Conservation (phyloP, 1,139 yeast genomes). For the Ogataea hybrid region DNA sequence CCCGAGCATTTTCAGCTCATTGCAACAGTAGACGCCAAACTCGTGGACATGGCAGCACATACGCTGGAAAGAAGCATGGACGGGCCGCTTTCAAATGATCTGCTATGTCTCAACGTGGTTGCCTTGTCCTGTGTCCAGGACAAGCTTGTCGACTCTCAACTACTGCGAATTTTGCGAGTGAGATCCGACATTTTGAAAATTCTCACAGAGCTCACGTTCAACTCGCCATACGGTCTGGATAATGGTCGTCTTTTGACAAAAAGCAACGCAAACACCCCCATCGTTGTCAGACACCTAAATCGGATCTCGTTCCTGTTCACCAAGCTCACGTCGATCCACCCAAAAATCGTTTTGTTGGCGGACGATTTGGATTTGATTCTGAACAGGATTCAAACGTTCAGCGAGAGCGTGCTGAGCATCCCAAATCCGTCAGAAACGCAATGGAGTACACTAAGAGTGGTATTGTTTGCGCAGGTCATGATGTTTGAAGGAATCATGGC, state of each 20-base stretch:
- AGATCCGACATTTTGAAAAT: slow-evolving; percentile 19
- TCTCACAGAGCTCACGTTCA: slow-evolving; percentile 26
- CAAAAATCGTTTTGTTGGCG: slow-evolving; percentile 12
- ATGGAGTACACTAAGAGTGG: slow-evolving; percentile 25
- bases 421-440: slow-evolving; percentile 5
- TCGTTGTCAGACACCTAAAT: slow-evolving; percentile 47
- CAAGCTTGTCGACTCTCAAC: slow-evolving; percentile 23
- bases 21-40: slow-evolving; percentile 18
- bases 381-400: slow-evolving; percentile 28
- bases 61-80: slow-evolving; percentile 9
- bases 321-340: slow-evolving; percentile 14
- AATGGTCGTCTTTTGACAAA: slow-evolving; percentile 14
- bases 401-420: slow-evolving; percentile 9
- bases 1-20: slow-evolving; percentile 26
- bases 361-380: slow-evolving; percentile 28
- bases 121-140: slow-evolving; percentile 22
- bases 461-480: slow-evolving; percentile 25
- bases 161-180: slow-evolving; percentile 10
- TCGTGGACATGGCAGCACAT: slow-evolving; percentile 17
- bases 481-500: slow-evolving; percentile 33
- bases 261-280: slow-evolving; percentile 33
- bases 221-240: slow-evolving; percentile 31
- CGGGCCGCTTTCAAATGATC: slow-evolving; percentile 6
- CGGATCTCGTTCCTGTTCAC: slow-evolving; percentile 42
- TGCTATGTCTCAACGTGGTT: slow-evolving; percentile 14